Base-by-base conservation (phyloP, 73 alveolate species). In the Tetrahymena elliotti region DNA sequence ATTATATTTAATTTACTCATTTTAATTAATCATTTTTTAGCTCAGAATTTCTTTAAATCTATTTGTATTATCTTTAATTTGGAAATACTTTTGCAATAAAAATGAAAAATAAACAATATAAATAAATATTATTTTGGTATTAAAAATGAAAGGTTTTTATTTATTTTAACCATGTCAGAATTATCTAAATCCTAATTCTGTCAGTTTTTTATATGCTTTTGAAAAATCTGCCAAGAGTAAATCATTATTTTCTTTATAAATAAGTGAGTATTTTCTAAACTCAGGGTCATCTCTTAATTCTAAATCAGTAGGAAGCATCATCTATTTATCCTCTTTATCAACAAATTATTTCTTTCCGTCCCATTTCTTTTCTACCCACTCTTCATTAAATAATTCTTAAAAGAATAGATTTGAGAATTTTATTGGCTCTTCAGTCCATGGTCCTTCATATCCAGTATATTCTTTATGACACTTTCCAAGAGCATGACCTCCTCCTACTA, bases 391-490 rank as follows among this genome's bases (percentile, higher is more conserved):
- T n/a, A 97, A 94, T 94, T 96, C 97, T 93, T 96, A 95, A 95
- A 53, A 97, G 84, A 96, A 97, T 31, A 96, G 94, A 92, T 97
- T 97, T 95, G 96, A 98, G 52, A 97, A 97, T n/a, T 95, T 97
- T 52, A 95, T 94, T 20, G 98, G 98, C 83, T 97, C 96, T 92
- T 92, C 94, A 18, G 97, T 96, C 97, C 97, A 97, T 95, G 96
- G 94, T 53, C 97, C 97, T 40, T 92, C 34, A 38, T 84, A 93
- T 37, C 98, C 97, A 38, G 98, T 68, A 33, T 95, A 83, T 12
- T 97, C 98, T 31, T 92, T 93, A 11, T 41, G 94, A 31, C 96
- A 94, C 84, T 95, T 84, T 6, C 98, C 98, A 12, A 97, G 96
- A 92, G 98, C 95, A 52, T 97, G 98, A 20, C 96, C 93, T 8